phyloP scores from a whole-genome alignment of 164 flowering plant species.

The Tinospora cordifolia region DNA sequence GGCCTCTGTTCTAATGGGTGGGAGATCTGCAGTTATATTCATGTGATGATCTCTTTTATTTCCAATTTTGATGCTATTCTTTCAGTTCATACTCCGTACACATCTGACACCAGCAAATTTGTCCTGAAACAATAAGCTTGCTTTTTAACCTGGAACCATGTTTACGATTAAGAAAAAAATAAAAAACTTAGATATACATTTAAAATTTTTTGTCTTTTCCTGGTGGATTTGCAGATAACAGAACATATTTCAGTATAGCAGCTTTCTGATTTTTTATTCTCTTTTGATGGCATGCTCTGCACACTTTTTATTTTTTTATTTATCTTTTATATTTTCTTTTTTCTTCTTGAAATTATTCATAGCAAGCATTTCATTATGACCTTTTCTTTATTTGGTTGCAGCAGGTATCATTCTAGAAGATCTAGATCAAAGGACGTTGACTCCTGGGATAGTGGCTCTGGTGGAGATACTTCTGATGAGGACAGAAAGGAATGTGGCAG shows the following conservation, averaged over 20 bases:
- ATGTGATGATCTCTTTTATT: too few species aligned
- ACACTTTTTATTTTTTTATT: background rate
- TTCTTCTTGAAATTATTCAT: background rate
- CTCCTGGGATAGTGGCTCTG: constrained; percentile 14
- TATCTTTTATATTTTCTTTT: too few species aligned
- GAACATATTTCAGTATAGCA: background rate
- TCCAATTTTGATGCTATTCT: too few species aligned
- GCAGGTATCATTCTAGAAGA: constrained; percentile 40
- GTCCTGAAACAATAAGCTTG: too few species aligned
- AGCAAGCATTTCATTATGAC: background rate
- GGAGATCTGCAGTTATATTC: too few species aligned
- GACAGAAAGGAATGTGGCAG: constrained; percentile 7
- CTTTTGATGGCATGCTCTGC: background rate
- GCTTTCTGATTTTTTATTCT: background rate
- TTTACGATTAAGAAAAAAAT: too few species aligned
- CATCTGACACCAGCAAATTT: too few species aligned
- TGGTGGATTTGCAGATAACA: background rate
- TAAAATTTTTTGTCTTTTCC: background rate
- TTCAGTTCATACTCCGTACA: too few species aligned
- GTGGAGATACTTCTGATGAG: constrained; percentile 19
- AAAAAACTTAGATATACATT: background rate
- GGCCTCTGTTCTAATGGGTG: too few species aligned
- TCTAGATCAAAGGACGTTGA: constrained; percentile 35
- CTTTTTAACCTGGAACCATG: too few species aligned
- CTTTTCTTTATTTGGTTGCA: constrained; percentile 5